These are phyloP conservation scores for Lithocarpus polystachyus DNA, from an alignment of 306 rosid species.

Conservation along the genomic window DNA sequence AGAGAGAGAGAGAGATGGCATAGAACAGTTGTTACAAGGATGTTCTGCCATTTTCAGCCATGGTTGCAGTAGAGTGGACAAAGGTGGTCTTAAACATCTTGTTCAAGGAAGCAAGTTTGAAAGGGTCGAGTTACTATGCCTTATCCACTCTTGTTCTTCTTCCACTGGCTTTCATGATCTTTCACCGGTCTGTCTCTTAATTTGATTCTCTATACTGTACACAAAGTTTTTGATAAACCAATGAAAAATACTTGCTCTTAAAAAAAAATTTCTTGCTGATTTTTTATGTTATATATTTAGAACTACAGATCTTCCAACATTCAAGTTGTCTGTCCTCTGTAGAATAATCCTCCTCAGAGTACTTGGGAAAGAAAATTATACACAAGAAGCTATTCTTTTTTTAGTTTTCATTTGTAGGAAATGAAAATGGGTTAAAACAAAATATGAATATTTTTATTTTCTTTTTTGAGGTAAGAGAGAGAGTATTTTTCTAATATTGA, in stretches of 20 bases:
- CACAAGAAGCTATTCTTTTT: neutral
- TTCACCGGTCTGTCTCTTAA: neutral
- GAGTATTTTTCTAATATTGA: neutral
- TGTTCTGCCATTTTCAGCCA: constrained; percentile 42
- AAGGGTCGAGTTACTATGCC: constrained; percentile 43
- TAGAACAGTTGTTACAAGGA: constrained; percentile 25
- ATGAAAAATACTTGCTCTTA: neutral
- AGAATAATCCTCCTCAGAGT: constrained; percentile 37
- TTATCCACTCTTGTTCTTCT: constrained; percentile 41
- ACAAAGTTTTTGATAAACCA: neutral
- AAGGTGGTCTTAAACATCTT: no score
- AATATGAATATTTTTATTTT: neutral
- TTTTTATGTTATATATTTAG: constrained; percentile 19
- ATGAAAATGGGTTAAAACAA: neutral
- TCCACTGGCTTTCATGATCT: constrained; percentile 39
- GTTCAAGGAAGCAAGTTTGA: constrained; percentile 50
- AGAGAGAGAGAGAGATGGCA: constrained; percentile 20
- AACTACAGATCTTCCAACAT: constrained; percentile 42
- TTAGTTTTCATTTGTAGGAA: neutral
- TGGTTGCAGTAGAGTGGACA: no score
- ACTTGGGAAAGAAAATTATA: constrained; percentile 39
- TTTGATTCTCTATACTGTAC: neutral
- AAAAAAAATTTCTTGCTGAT: neutral
- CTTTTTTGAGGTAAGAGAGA: no score
- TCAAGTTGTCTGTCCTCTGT: constrained; percentile 28